These are phyloP conservation scores for Zasmidium cellare DNA, from an alignment of 2,329 filamentous ascomycete species.

Conservation along the genomic window DNA sequence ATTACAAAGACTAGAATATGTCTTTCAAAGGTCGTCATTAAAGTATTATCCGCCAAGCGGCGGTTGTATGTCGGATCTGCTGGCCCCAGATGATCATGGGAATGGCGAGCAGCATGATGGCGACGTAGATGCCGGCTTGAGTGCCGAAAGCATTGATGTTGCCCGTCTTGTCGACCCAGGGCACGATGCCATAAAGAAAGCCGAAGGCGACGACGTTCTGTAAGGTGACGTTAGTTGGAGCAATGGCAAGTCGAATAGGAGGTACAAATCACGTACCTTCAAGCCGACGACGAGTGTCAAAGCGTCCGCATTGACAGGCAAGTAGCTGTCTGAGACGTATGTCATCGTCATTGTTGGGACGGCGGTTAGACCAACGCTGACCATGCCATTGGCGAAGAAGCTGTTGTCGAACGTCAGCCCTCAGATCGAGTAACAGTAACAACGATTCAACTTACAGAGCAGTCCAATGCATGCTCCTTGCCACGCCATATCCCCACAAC, in stretches of 20 bases:
- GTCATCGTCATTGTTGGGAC: constrained; percentile 47
- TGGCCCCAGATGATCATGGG: constrained; percentile 36
- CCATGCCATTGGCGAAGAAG: constrained; percentile 51
- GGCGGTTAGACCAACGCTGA: constrained; percentile 45
- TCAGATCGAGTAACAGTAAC: background rate
- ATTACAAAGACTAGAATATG: background rate
- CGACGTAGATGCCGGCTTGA: constrained; percentile 39
- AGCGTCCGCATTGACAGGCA: constrained; percentile 40
- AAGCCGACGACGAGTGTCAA: constrained; percentile 40
- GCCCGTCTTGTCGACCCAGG: constrained; percentile 41
- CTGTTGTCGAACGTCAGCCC: constrained; percentile 1
- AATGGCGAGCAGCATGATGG: constrained; percentile 35
- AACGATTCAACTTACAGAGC: constrained; percentile 29
- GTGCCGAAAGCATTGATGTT: constrained; percentile 40
- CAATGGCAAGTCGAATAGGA: background rate
- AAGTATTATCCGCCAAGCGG: constrained; percentile 38
- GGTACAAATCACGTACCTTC: constrained; percentile 18
- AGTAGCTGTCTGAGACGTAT: constrained; percentile 43
- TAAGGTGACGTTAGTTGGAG: background rate
- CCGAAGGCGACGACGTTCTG: constrained; percentile 50
- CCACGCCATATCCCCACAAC: constrained; percentile 48
- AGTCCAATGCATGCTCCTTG: constrained; percentile 43
- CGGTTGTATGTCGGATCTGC: constrained; percentile 34
- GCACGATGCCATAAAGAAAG: constrained; percentile 47
- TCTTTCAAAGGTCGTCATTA: background rate